Conservation (phyloP, 164 flowering plant genomes). For the Magnolia changhungtana region DNA sequence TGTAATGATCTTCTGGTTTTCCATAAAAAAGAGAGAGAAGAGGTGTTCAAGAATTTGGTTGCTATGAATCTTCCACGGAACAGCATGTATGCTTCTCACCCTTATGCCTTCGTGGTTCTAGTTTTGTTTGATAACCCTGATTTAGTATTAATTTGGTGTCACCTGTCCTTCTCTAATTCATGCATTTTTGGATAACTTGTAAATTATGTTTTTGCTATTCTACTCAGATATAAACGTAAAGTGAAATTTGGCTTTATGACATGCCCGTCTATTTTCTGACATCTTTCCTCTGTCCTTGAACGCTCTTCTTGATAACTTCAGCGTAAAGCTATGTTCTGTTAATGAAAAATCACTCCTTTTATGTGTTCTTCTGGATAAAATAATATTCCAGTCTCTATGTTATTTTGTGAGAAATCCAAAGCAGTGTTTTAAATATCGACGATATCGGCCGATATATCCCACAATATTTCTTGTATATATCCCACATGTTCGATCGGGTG, state of each 20-base stretch:
- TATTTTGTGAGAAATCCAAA: too few relatives aligned
- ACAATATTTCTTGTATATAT: too few relatives aligned
- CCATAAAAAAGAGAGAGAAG: slow-evolving; percentile 98
- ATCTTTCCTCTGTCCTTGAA: too few relatives aligned
- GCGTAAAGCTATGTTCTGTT: too few relatives aligned
- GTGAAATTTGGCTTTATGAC: not conserved
- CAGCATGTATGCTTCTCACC: slow-evolving; percentile 68
- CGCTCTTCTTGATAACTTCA: too few relatives aligned
- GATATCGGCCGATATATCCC: too few relatives aligned
- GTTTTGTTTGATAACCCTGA: slow-evolving; percentile 2
- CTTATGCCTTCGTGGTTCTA: not conserved
- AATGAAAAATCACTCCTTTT: too few relatives aligned
- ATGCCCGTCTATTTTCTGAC: not conserved
- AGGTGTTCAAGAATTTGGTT: slow-evolving; percentile 86
- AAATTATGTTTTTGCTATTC: not conserved
- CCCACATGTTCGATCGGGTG: too few relatives aligned
- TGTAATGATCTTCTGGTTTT: slow-evolving; percentile 97
- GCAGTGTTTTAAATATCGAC: too few relatives aligned
- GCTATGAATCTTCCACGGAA: slow-evolving; percentile 98
- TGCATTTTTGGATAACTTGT: not conserved
- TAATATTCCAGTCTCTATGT: too few relatives aligned
- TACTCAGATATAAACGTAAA: not conserved
- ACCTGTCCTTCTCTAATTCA: not conserved
- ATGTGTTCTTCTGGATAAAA: too few relatives aligned
- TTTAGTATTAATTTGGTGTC: not conserved